These are phyloP conservation scores for Pisolithus albus DNA, from an alignment of 768 basidiomycete genomes.

Conservation along the genomic window DNA sequence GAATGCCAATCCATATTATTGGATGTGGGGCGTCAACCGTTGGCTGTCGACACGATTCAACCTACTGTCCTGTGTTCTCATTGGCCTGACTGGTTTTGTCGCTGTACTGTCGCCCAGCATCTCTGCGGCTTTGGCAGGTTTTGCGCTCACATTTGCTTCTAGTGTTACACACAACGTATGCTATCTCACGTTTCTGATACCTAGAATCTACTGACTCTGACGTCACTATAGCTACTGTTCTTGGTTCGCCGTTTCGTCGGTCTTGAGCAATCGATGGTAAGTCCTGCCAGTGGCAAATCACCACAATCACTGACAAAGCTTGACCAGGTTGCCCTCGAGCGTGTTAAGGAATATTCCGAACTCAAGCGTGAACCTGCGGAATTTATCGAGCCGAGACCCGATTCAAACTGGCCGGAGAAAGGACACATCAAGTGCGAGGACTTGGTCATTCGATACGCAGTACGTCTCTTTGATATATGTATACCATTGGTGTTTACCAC, in stretches of 20 bases:
- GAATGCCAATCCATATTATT: constrained; percentile 73
- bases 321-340: constrained; percentile 70
- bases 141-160: constrained; percentile 78
- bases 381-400: constrained; percentile 80
- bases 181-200: not conserved
- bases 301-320: constrained; percentile 2
- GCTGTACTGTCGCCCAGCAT: constrained; percentile 65
- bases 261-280: constrained; percentile 87
- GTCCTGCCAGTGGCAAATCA: not conserved
- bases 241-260: constrained; percentile 79
- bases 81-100: constrained; percentile 66
- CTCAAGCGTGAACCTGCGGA: constrained; percentile 73
- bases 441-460: constrained; percentile 72
- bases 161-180: constrained; percentile 62
- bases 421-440: constrained; percentile 68
- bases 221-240: constrained; percentile 44
- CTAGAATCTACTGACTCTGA: constrained; percentile 13
- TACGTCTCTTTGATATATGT: constrained; percentile 30
- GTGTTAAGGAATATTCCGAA: constrained; percentile 88
- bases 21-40: constrained; percentile 92
- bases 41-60: constrained; percentile 91
- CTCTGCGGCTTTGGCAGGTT: constrained; percentile 77
- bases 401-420: constrained; percentile 67
- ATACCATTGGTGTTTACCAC: constrained; percentile 4
- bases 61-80: constrained; percentile 60